These are phyloP conservation scores for Pseudogymnoascus sp. DNA, from an alignment of 2,329 filamentous ascomycete genomes.

Conservation along the genomic window DNA sequence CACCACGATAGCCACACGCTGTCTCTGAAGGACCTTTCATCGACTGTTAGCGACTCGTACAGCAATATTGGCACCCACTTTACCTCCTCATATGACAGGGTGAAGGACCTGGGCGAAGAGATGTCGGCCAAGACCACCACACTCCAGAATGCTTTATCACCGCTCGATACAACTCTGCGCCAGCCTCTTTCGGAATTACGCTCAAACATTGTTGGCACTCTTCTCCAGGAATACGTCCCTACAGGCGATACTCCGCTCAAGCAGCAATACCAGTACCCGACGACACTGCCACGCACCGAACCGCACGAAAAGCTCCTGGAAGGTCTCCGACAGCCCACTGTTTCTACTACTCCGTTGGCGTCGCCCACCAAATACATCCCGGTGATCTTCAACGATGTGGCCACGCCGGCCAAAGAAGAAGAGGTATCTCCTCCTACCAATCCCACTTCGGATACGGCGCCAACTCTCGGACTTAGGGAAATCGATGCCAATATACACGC, in stretches of 20 bases:
- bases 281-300: conserved; percentile 67
- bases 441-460: conserved; percentile 24
- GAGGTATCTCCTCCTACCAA: conserved; percentile 7
- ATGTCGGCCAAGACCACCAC: conserved; percentile 52
- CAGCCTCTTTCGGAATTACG: conserved; percentile 65
- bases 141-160: conserved; percentile 52
- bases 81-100: conserved; percentile 56
- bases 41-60: conserved; percentile 65
- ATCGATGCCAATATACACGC: conserved; percentile 39
- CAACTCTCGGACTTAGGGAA: conserved; percentile 39
- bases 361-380: conserved; percentile 27
- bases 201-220: conserved; percentile 53
- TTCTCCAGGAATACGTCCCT: conserved; percentile 69
- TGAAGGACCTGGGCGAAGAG: conserved; percentile 60
- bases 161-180: conserved; percentile 53
- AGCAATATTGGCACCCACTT: conserved; percentile 62
- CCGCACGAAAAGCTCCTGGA: conserved; percentile 49
- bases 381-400: conserved; percentile 28
- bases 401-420: conserved; percentile 19
- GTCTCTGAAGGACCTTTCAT: conserved; percentile 59
- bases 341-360: conserved; percentile 20
- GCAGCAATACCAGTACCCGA: conserved; percentile 71
- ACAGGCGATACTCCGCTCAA: conserved; percentile 85
- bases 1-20: conserved; percentile 63
- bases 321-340: conserved; percentile 35